Conservation (phyloP, 2,329 filamentous ascomycete species). For the Trichoderma simmonsii region DNA sequence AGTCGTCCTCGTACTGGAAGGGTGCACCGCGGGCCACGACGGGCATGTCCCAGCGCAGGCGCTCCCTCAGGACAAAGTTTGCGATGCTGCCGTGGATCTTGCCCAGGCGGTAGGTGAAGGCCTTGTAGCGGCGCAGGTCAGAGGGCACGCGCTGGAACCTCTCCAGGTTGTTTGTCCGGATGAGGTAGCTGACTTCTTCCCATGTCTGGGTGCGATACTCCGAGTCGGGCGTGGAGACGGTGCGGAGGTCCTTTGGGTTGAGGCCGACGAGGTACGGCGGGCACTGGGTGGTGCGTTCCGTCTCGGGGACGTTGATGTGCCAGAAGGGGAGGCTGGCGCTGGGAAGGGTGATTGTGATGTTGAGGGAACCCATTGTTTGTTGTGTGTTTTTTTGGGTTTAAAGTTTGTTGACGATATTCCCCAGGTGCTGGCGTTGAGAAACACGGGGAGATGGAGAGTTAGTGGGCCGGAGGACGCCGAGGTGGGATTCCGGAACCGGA, state of each 20-base stretch:
- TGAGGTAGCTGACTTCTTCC: constrained; percentile 63
- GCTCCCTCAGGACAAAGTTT: constrained; percentile 68
- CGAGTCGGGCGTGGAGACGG: constrained; percentile 68
- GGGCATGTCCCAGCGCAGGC: constrained; percentile 65
- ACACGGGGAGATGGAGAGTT: not conserved
- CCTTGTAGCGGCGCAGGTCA: constrained; percentile 73
- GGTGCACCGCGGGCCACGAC: constrained; percentile 35
- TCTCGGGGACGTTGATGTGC: constrained; percentile 72
- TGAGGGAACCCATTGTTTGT: constrained; percentile 36
- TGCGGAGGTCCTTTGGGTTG: constrained; percentile 63
- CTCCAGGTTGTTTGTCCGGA: constrained; percentile 65
- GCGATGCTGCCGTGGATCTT: constrained; percentile 71
- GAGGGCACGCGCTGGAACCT: constrained; percentile 74
- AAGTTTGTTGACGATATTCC: not conserved
- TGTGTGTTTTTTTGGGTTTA: too few relatives aligned
- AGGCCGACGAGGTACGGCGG: constrained; percentile 66
- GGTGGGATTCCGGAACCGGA: constrained; percentile 2
- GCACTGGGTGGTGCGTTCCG: constrained; percentile 62
- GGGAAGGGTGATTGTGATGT: constrained; percentile 25
- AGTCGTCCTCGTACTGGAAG: constrained; percentile 52
- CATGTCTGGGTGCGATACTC: constrained; percentile 64
- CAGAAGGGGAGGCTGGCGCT: constrained; percentile 58
- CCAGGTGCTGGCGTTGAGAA: not conserved
- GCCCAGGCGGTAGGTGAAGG: constrained; percentile 63
- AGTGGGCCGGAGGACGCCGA: not conserved